Conservation (phyloP, 1,139 yeast genomes). For the Blastobotrys ciferrii region DNA sequence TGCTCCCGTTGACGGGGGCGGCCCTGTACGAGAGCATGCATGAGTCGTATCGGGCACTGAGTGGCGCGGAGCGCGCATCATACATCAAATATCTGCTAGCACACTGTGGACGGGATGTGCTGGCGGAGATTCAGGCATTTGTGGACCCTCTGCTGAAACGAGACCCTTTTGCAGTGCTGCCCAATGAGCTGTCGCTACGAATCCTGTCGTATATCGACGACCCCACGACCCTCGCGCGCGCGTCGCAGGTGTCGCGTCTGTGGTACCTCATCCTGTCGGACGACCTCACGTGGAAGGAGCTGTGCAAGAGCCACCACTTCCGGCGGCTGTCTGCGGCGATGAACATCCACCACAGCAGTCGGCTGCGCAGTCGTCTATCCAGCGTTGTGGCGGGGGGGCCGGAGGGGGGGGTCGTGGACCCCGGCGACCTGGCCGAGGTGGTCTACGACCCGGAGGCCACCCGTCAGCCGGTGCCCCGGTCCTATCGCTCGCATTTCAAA, state of each 20-base stretch:
- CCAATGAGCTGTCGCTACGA: constrained; percentile 78
- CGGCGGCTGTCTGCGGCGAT: constrained; percentile 41
- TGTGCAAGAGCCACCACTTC: constrained; percentile 41
- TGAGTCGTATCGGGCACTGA: constrained; percentile 5
- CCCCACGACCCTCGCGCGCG: constrained; percentile 43
- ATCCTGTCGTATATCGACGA: constrained; percentile 78
- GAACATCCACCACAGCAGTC: constrained; percentile 19
- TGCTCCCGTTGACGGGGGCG: constrained; percentile 7
- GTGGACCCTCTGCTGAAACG: constrained; percentile 74
- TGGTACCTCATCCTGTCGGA: constrained; percentile 44
- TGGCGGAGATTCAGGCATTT: constrained; percentile 73
- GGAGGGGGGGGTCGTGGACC: constrained; percentile 14
- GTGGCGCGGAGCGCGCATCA: constrained; percentile 4
- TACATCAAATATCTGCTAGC: constrained; percentile 33
- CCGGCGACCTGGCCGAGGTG: constrained; percentile 33
- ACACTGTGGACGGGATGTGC: constrained; percentile 48
- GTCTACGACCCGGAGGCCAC: constrained; percentile 38
- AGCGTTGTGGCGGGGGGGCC: constrained; percentile 17
- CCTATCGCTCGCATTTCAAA: constrained; percentile 43
- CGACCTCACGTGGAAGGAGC: constrained; percentile 44
- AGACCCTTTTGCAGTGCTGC: constrained; percentile 82
- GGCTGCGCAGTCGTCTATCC: constrained; percentile 21
- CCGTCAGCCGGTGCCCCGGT: constrained; percentile 34
- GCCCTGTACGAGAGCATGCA: constrained; percentile 7
- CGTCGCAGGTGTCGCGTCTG: constrained; percentile 44